Conservation (phyloP, 1,139 yeast species). For the Pichia sp. region DNA sequence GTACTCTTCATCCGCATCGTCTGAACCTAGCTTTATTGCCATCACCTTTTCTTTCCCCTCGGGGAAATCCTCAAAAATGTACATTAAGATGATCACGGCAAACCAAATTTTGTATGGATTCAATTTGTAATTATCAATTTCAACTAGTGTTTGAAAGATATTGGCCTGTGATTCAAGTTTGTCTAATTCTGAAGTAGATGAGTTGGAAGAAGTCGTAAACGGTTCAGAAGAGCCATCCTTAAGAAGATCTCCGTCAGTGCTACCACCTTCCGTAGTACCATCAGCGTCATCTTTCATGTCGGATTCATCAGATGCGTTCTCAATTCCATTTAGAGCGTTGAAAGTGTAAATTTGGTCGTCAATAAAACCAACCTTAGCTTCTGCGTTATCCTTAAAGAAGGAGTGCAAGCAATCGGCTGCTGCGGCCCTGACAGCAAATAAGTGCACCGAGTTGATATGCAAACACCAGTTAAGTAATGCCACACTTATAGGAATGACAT, state of each 20-base stretch:
- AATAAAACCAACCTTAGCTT: slow-evolving; percentile 49
- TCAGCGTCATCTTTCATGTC: slow-evolving; percentile 1
- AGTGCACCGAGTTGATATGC: slow-evolving; percentile 69
- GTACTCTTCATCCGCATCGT: slow-evolving; percentile 62
- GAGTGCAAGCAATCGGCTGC: slow-evolving; percentile 61
- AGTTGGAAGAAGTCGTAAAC: background rate
- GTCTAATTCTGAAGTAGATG: background rate
- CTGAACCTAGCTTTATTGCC: slow-evolving; percentile 47
- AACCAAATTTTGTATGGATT: slow-evolving; percentile 91
- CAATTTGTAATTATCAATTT: slow-evolving; percentile 69
- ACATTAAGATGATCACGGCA: slow-evolving; percentile 59
- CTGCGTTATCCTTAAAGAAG: slow-evolving; percentile 56
- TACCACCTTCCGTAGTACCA: background rate
- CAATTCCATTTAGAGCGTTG: slow-evolving; percentile 18
- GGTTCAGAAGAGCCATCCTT: background rate
- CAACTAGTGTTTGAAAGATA: slow-evolving; percentile 61
- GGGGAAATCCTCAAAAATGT: slow-evolving; percentile 50
- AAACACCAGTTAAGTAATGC: slow-evolving; percentile 81
- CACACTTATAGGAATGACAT: slow-evolving; percentile 55
- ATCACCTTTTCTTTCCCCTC: slow-evolving; percentile 46
- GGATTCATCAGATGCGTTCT: slow-evolving; percentile 6
- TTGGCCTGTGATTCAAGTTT: slow-evolving; percentile 31
- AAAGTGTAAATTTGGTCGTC: slow-evolving; percentile 40
- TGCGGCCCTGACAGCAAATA: slow-evolving; percentile 72
- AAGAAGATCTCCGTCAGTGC: background rate